Evolutionary conservation across 768 basidiomycete species (phyloP).

Genomic region (Tricholoma bakamatsutake): DNA sequence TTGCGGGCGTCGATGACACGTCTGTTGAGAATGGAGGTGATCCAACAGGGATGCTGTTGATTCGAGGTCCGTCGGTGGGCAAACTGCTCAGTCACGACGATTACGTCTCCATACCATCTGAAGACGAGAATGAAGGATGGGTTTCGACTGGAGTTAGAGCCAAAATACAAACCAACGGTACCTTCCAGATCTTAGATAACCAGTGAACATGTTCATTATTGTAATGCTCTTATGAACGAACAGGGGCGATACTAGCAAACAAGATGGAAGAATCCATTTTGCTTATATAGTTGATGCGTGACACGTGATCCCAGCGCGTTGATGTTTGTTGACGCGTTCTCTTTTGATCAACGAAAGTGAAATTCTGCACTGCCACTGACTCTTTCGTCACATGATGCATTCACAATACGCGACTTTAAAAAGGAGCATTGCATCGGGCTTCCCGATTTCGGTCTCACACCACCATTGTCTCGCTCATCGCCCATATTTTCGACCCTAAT

Average conservation of each 20-base stretch:
- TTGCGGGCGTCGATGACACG: constrained; percentile 63
- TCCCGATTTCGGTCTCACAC: constrained; percentile 16
- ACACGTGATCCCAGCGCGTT: constrained; percentile 18
- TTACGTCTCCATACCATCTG: constrained; percentile 29
- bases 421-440: constrained; percentile 15
- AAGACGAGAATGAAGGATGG: constrained; percentile 38
- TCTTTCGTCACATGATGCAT: constrained; percentile 17
- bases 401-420: constrained; percentile 24
- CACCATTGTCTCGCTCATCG: constrained; percentile 1
- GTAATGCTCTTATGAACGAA: neutral
- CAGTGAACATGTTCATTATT: neutral
- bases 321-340: constrained; percentile 13
- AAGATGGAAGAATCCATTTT: neutral
- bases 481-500: constrained; percentile 8
- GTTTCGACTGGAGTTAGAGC: constrained; percentile 36
- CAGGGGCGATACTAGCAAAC: neutral
- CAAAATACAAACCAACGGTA: constrained; percentile 59
- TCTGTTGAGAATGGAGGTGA: constrained; percentile 60
- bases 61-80: constrained; percentile 74
- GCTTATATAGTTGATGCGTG: constrained; percentile 5
- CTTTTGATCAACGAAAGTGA: constrained; percentile 32
- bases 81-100: constrained; percentile 38
- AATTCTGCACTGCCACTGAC: constrained; percentile 35
- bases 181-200: constrained; percentile 39
- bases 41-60: constrained; percentile 52